Conservation (phyloP, 305 asterid species). For the Striga hermonthica region DNA sequence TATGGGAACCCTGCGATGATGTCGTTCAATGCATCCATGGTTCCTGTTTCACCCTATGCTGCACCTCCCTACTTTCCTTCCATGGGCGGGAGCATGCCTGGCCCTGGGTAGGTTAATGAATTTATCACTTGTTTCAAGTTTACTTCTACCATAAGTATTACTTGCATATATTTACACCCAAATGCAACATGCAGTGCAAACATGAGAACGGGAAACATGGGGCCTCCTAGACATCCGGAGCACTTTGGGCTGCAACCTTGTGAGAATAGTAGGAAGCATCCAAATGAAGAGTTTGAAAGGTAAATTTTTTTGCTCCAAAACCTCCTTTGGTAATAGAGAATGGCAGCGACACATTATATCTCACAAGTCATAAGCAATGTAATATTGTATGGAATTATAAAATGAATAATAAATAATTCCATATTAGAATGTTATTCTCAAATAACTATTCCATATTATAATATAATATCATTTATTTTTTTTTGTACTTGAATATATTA, state of each 20-base stretch:
- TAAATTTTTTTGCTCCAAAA: slow-evolving; percentile 28
- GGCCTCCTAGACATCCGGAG: slow-evolving; percentile 42
- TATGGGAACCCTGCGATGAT: slow-evolving; percentile 58
- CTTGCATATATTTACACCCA: slow-evolving; percentile 26
- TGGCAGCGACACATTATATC: no score
- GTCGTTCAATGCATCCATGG: slow-evolving; percentile 57
- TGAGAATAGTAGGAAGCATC: slow-evolving; percentile 48
- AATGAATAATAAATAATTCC: no score
- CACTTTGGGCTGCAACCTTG: slow-evolving; percentile 44
- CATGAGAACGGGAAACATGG: slow-evolving; percentile 51
- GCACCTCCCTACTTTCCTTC: slow-evolving; percentile 50
- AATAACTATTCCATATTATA: no score
- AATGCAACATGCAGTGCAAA: slow-evolving; percentile 47
- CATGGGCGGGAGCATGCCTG: slow-evolving; percentile 42
- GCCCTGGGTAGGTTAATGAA: slow-evolving; percentile 45
- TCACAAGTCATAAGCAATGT: no score
- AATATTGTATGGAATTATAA: no score
- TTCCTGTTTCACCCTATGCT: slow-evolving; percentile 45
- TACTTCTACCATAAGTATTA: slow-evolving; percentile 8
- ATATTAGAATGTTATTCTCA: no score
- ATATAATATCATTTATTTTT: no score
- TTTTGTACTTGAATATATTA: no score
- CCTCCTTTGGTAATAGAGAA: not conserved
- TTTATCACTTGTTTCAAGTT: slow-evolving; percentile 16
- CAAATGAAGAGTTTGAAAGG: slow-evolving; percentile 51